Base-by-base conservation (phyloP, 2,329 filamentous ascomycete genomes). In the Stachybotrys chlorohalonatus region DNA sequence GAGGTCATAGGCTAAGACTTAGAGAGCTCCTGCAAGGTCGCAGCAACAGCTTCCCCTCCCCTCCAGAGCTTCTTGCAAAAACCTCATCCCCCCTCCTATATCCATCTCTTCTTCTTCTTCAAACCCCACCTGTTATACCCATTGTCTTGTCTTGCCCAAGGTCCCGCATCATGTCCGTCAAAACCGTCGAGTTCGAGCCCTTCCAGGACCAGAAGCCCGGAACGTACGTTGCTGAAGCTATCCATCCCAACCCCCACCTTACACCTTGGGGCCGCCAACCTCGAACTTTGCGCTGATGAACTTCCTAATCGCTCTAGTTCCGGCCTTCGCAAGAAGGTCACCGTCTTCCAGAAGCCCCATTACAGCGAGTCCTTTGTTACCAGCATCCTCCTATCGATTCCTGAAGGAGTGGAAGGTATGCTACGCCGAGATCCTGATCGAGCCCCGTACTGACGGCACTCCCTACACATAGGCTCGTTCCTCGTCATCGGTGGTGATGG, bases 141-240 rank as follows among this genome's bases (percentile, higher is more conserved):
- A 45, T 11, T 55, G 55, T 5, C n/a, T 45, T 13, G 17, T 47
- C 9, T n/a, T 11, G 17, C 53, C 60, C 11, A 47, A 47, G 17
- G 13, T 13, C 9, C 8, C 9, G 8, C 68, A 80, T 60, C 67
- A 94, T 96, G 90, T 75, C 76, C 62, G 70, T 79, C 73, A 82
- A 89, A 74, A 90, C 87, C 54, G 89, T 96, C 67, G 82, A 87
- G 64, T 84, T 96, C 73, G 85, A 84, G 72, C 84, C 92, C 57
- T 96, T 94, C 75, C 81, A 87, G 60, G 94, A 97, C 82, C 94
- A 99, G 83, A 99, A 99, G 82, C 91, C 93, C 61, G 93, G 93
- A 83, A 97, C 93, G 93, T 96, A 85, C 75, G 93, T 91, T 63
- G 62, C 60, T 58, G 58, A 58, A 58, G 49, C 48, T 32, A 11